Conservation (phyloP, 1,139 yeast genomes). For the Pichia terricola region DNA sequence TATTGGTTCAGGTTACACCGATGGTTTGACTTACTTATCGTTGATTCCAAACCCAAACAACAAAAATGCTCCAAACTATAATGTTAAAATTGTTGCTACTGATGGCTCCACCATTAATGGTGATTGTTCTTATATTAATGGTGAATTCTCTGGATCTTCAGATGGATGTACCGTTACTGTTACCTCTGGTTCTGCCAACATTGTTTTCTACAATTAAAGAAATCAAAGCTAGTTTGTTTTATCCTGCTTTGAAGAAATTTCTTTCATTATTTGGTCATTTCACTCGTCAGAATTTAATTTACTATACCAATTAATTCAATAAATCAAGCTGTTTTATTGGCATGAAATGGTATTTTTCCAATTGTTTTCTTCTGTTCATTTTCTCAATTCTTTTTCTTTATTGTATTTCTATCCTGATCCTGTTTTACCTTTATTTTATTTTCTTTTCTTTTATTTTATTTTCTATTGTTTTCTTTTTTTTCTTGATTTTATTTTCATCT, state of each 20-base stretch:
- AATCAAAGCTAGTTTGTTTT: not conserved
- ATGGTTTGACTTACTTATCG: conserved; percentile 77
- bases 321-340: not conserved
- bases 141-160: conserved; percentile 53
- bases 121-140: conserved; percentile 71
- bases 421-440: too few species aligned
- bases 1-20: conserved; percentile 83
- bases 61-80: conserved; percentile 65
- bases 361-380: too few species aligned
- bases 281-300: not conserved
- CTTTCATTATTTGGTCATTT: not conserved
- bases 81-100: conserved; percentile 73
- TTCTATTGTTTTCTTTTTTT: too few species aligned
- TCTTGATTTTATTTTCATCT: too few species aligned
- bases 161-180: conserved; percentile 96
- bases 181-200: conserved; percentile 68
- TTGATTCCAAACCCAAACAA: conserved; percentile 95
- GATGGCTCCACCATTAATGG: conserved; percentile 57
- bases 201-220: conserved; percentile 41
- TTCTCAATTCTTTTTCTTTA: not conserved
- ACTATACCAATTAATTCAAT: not conserved
- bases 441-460: too few species aligned
- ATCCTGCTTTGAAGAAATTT: too few species aligned
- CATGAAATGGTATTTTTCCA: not conserved
- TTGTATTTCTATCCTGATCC: too few species aligned